These are phyloP conservation scores for Paramyrothecium sp. DNA, from an alignment of 2,329 filamentous ascomycete genomes.

Conservation along the genomic window DNA sequence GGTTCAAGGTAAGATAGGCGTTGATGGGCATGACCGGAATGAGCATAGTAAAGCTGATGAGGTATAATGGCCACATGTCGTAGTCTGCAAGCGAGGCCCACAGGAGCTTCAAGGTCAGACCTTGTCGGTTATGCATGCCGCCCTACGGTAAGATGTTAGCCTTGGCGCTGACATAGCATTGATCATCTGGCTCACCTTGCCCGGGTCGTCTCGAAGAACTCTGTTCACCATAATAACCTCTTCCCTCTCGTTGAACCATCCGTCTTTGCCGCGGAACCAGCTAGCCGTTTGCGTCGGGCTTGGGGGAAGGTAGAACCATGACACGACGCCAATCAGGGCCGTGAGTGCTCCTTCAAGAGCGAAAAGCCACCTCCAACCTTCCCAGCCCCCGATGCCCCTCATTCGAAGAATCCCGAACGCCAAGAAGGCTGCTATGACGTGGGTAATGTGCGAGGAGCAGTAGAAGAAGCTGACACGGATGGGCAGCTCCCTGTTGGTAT, in stretches of 20 bases:
- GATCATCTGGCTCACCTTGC: constrained; percentile 22
- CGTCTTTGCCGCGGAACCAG: constrained; percentile 46
- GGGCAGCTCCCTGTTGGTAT: constrained; percentile 27
- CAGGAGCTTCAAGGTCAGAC: constrained; percentile 44
- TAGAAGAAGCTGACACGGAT: constrained; percentile 27
- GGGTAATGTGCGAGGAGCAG: constrained; percentile 21
- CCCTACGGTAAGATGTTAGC: constrained; percentile 30
- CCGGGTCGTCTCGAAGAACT: constrained; percentile 52
- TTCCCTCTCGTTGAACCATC: constrained; percentile 62
- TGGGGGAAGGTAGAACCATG: constrained; percentile 53
- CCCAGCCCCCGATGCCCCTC: constrained; percentile 5
- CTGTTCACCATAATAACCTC: constrained; percentile 58
- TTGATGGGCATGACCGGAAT: constrained; percentile 20
- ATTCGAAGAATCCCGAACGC: constrained; percentile 25
- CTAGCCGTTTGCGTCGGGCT: constrained; percentile 48
- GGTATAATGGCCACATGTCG: constrained; percentile 40
- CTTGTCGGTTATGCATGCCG: constrained; percentile 58
- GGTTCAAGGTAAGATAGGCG: constrained; percentile 48
- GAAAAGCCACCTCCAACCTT: constrained; percentile 10
- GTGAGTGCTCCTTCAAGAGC: neutral
- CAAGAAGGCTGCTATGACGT: constrained; percentile 22
- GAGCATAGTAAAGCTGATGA: constrained; percentile 18
- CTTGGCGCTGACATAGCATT: too few species aligned
- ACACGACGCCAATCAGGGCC: constrained; percentile 46
- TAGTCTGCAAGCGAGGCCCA: constrained; percentile 51